Evolutionary conservation across 225 moss, liverwort and hornwort genomes (phyloP).

Genomic region (Rhytidiadelphus loreus): DNA sequence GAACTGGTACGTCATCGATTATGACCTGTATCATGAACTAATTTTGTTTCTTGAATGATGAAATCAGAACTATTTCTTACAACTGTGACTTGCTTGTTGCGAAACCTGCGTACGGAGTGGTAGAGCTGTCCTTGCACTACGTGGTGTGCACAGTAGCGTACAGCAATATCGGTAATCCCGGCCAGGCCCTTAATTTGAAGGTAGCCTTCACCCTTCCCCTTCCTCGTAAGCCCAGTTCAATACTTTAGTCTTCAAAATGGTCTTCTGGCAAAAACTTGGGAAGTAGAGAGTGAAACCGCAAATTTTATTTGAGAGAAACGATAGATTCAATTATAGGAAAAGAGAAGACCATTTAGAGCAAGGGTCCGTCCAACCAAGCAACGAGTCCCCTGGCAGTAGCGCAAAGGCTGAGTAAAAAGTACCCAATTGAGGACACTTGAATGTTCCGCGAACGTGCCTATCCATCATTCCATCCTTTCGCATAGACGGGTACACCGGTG

Average conservation of each 20-base stretch:
- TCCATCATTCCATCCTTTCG: not conserved
- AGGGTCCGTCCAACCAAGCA: fast-evolving
- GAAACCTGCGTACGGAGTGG: not conserved
- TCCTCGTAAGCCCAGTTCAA: not conserved
- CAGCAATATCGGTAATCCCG: not conserved
- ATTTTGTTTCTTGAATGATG: not conserved
- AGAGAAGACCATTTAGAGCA: not conserved
- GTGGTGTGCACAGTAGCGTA: not conserved
- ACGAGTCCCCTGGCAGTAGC: not conserved
- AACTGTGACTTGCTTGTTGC: not conserved
- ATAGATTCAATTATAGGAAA: fast-evolving
- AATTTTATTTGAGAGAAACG: too few relatives aligned
- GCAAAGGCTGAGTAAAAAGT: not conserved
- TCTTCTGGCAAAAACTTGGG: too few relatives aligned
- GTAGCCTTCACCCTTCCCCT: not conserved
- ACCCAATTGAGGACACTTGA: not conserved
- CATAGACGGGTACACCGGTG: too few relatives aligned
- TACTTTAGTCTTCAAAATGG: too few relatives aligned
- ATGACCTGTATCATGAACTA: not conserved
- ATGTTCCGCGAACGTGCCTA: not conserved
- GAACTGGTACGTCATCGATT: not conserved
- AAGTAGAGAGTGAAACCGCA: not conserved
- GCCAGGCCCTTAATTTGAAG: not conserved
- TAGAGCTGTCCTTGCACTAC: too few relatives aligned
- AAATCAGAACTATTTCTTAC: not conserved